A percentile compares a stretch with the other conserved stretches of the same genome.
Conservation (phyloP, 2,329 filamentous ascomycete genomes). For the Beauveria brongniartii region DNA sequence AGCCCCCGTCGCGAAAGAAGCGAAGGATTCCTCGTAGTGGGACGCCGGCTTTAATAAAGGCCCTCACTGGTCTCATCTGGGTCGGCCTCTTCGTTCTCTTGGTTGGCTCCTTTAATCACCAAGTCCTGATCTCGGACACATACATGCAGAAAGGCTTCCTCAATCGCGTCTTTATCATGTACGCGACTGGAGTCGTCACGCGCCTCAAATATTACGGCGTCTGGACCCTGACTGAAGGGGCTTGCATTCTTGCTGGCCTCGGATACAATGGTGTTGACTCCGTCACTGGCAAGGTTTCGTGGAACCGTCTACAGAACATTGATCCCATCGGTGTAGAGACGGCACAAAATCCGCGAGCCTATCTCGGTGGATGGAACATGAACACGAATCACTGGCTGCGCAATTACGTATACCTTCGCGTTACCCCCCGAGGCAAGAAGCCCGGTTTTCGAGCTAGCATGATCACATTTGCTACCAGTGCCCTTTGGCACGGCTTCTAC, state of each 20-base stretch:
- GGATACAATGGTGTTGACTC: conserved; percentile 92
- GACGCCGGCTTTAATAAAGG: conserved; percentile 74
- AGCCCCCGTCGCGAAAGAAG: conserved; percentile 78
- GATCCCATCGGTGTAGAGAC: conserved; percentile 77
- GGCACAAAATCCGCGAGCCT: conserved; percentile 88
- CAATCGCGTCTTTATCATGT: conserved; percentile 67
- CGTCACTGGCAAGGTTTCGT: conserved; percentile 74
- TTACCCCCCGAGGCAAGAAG: conserved; percentile 92
- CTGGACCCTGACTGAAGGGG: conserved; percentile 86
- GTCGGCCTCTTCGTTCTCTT: conserved; percentile 71
- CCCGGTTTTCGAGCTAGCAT: conserved; percentile 91
- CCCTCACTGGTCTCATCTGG: conserved; percentile 65
- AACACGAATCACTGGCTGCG: conserved; percentile 96
- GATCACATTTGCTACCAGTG: conserved; percentile 88
- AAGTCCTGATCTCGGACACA: conserved; percentile 54
- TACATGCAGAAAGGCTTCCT: conserved; percentile 63
- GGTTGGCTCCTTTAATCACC: conserved; percentile 55
- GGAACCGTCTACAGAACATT: conserved; percentile 85
- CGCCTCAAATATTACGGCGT: conserved; percentile 95
- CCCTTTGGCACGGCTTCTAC: conserved; percentile 97
- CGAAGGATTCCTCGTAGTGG: conserved; percentile 87
- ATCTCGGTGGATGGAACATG: conserved; percentile 93
- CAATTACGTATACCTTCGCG: conserved; percentile 91
- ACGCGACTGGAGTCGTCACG: conserved; percentile 75
- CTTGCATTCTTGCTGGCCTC: conserved; percentile 87